Conservation (phyloP, 371 early-diverging fungal genomes). For the Mortierella sp. region DNA sequence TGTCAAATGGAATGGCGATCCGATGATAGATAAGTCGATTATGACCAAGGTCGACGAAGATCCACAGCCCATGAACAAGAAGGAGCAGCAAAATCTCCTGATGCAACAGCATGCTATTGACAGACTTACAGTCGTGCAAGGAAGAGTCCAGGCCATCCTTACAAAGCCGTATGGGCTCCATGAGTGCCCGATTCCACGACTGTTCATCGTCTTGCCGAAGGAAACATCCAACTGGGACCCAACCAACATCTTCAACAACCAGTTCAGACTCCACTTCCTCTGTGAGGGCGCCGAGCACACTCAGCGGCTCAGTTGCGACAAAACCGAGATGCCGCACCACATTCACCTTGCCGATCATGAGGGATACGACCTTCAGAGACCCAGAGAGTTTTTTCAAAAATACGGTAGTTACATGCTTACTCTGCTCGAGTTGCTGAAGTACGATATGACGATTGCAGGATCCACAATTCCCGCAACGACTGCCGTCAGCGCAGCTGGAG, state of each 20-base stretch:
- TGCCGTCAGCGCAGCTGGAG: too few relatives aligned
- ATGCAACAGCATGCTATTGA: neutral
- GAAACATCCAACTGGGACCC: neutral
- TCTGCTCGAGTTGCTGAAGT: conserved; percentile 19
- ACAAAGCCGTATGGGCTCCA: conserved; percentile 14
- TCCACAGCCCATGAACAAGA: too few relatives aligned
- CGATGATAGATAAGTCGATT: too few relatives aligned
- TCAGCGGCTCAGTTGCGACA: conserved; percentile 9
- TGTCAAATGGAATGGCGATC: too few relatives aligned
- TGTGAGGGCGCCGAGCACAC: conserved; percentile 35
- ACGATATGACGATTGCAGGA: conserved; percentile 4
- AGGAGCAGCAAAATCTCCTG: too few relatives aligned
- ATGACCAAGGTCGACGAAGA: too few relatives aligned
- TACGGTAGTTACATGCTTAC: conserved; percentile 17
- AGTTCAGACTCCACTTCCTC: conserved; percentile 22
- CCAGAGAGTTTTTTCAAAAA: conserved; percentile 16
- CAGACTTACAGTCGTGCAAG: neutral
- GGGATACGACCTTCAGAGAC: conserved; percentile 24
- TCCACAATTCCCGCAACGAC: conserved; percentile 9
- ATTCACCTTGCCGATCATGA: conserved; percentile 28
- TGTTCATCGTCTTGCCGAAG: conserved; percentile 22
- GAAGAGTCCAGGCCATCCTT: conserved; percentile 9
- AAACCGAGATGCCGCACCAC: conserved; percentile 1
- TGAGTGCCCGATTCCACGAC: conserved; percentile 28
- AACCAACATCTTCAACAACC: neutral